These are phyloP conservation scores for Macrolepiota fuliginosa DNA, from an alignment of 768 basidiomycete species.

Conservation along the genomic window DNA sequence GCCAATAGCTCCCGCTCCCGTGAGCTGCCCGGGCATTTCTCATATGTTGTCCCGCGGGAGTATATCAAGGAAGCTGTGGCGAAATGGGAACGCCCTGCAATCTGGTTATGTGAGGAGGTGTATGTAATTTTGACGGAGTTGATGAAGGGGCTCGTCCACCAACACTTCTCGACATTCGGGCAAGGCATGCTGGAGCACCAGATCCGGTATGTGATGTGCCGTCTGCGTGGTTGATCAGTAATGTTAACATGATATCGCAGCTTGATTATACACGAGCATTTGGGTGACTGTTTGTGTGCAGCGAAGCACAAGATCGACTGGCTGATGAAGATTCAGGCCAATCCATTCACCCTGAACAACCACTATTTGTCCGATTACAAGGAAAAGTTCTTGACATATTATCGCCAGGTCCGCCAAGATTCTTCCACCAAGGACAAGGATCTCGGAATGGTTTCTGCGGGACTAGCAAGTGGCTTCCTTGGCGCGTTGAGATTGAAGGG, in stretches of 20 bases:
- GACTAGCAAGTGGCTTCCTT: too few relatives aligned
- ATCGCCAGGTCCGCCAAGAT: constrained; percentile 36
- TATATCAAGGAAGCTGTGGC: constrained; percentile 45
- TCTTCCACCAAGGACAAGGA: background rate
- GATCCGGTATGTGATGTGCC: constrained; percentile 29
- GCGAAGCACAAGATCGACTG: constrained; percentile 43
- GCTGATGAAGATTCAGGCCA: constrained; percentile 47
- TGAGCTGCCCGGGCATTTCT: constrained; percentile 66
- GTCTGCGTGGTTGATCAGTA: background rate
- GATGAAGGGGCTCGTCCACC: constrained; percentile 38
- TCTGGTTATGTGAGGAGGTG: constrained; percentile 39
- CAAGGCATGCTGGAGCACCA: constrained; percentile 51
- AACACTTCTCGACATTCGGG: constrained; percentile 51
- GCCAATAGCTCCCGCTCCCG: constrained; percentile 67
- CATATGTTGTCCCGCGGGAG: constrained; percentile 53
- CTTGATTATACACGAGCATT: constrained; percentile 41
- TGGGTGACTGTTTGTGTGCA: constrained; percentile 38
- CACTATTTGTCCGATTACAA: constrained; percentile 48
- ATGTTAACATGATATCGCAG: constrained; percentile 8
- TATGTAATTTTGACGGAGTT: constrained; percentile 35
- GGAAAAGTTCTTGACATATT: constrained; percentile 41
- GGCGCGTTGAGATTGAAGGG: too few relatives aligned
- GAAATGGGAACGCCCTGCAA: constrained; percentile 49
- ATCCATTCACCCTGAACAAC: constrained; percentile 47
- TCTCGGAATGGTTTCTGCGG: background rate